These are phyloP conservation scores for Immersiporthe knoxdaviesiana DNA, from an alignment of 2,329 filamentous ascomycete genomes.

Conservation along the genomic window DNA sequence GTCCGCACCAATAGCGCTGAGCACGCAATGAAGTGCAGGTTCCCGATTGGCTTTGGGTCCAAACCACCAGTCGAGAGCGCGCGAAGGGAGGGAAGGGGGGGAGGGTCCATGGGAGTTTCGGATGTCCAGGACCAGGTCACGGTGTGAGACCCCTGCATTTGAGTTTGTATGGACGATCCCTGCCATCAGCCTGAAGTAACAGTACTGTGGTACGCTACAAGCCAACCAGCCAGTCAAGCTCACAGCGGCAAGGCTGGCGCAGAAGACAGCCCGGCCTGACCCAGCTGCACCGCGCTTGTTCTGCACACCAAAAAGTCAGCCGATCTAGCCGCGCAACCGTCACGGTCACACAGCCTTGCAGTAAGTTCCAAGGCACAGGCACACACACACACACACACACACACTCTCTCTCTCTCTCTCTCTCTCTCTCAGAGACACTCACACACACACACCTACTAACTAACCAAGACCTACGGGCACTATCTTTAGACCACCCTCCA, in stretches of 20 bases:
- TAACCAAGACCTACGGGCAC: background rate
- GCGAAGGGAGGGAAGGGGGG: too few relatives aligned
- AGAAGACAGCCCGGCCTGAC: conserved; percentile 9
- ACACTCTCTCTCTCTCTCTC: too few relatives aligned
- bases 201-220: background rate
- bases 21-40: conserved; percentile 4
- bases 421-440: background rate
- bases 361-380: background rate
- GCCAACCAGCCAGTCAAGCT: background rate
- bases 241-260: conserved; percentile 7
- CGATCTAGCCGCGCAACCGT: conserved; percentile 9
- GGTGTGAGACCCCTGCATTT: background rate
- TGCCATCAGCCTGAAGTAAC: background rate
- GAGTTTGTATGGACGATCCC: background rate
- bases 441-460: background rate
- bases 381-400: background rate
- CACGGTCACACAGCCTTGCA: conserved; percentile 5
- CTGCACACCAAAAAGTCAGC: background rate
- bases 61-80: background rate
- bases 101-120: background rate
- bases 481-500: conserved; percentile 6
- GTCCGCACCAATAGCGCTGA: background rate
- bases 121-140: background rate
- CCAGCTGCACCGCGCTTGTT: conserved; percentile 16
- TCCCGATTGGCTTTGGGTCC: background rate